Conservation (phyloP, 2,329 filamentous ascomycete species). For the Botrytis sinoallii region DNA sequence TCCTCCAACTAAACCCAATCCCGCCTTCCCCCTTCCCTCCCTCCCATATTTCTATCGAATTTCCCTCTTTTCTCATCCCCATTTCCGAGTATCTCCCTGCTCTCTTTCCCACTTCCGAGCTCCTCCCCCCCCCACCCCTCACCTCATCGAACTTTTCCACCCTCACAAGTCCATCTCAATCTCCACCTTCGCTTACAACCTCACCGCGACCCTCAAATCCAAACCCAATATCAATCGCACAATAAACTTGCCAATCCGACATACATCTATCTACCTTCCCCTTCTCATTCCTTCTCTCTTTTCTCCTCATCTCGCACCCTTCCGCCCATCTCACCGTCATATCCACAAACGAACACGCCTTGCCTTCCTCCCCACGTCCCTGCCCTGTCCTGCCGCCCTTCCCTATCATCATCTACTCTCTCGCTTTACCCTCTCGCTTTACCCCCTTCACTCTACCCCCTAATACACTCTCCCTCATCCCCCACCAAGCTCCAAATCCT, state of each 20-base stretch:
- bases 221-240: not conserved
- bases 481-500: not conserved
- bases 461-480: not conserved
- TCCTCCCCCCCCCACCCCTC: too few species aligned
- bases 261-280: too few species aligned
- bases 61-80: not conserved
- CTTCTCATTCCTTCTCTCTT: too few species aligned
- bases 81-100: not conserved
- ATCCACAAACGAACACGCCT: not conserved
- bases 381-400: too few species aligned
- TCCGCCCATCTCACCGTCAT: not conserved
- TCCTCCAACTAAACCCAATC: accelerated
- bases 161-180: not conserved
- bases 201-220: not conserved
- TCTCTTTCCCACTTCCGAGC: too few species aligned
- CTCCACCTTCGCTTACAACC: not conserved
- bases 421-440: not conserved
- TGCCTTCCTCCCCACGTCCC: not conserved
- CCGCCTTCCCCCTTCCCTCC: not conserved
- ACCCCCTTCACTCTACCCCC: not conserved
- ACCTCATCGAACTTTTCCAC: not conserved
- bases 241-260: too few species aligned
- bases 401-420: not conserved
- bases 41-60: not conserved
- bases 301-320: not conserved